These are phyloP conservation scores for Colletotrichum godetiae DNA, from an alignment of 2,329 filamentous ascomycete species.

Conservation along the genomic window DNA sequence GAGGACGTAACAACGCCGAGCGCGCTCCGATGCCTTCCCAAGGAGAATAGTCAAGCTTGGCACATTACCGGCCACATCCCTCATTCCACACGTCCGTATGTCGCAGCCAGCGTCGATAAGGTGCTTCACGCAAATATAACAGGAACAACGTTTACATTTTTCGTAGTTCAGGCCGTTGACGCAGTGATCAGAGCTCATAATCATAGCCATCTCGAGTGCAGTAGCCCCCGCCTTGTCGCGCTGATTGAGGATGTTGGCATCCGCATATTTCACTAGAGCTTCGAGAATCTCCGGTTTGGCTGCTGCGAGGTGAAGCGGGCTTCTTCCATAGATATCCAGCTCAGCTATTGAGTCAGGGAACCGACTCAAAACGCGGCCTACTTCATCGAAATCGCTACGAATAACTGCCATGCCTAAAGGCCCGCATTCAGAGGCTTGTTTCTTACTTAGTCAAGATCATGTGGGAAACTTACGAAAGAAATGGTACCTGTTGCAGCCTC, in stretches of 20 bases:
- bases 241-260: neutral
- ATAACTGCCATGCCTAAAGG: neutral
- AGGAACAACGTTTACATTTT: neutral
- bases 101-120: neutral
- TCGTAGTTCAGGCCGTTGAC: rapidly evolving
- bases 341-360: neutral
- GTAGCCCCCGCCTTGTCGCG: rapidly evolving
- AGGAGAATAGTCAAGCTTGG: neutral
- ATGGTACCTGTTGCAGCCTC: neutral
- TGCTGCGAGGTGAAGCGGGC: neutral
- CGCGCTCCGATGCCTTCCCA: neutral
- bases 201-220: neutral
- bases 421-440: neutral
- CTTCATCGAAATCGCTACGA: neutral
- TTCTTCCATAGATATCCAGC: neutral
- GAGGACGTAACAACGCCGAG: neutral
- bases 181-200: rapidly evolving
- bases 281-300: rapidly evolving
- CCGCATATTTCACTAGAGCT: neutral
- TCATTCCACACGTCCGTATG: neutral
- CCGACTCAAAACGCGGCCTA: rapidly evolving
- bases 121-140: neutral
- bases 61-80: too few relatives aligned
- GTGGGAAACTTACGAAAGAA: too few relatives aligned
- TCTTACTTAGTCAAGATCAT: too few relatives aligned